A percentile compares a stretch with the other conserved stretches of the same genome.
These are phyloP conservation scores for Fusarium sp. DNA, from an alignment of 2,329 filamentous ascomycete species.

Conservation along the genomic window DNA sequence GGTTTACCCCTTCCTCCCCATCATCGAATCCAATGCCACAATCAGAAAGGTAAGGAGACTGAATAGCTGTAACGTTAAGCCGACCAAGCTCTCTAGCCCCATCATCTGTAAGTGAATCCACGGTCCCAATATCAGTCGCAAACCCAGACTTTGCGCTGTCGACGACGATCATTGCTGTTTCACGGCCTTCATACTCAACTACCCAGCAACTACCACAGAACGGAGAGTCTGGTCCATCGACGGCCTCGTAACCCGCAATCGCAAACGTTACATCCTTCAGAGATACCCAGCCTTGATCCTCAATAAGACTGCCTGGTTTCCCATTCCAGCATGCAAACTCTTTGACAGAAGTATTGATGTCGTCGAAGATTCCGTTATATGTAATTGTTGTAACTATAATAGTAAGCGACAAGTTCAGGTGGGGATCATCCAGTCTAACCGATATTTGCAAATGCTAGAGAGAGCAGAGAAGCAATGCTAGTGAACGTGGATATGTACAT, in stretches of 20 bases:
- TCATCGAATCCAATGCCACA: accelerated
- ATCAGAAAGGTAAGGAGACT: not conserved
- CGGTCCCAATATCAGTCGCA: accelerated
- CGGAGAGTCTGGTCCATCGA: not conserved
- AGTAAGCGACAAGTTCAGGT: accelerated
- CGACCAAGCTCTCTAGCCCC: not conserved
- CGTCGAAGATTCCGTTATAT: not conserved
- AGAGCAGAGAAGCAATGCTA: not conserved
- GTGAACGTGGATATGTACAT: accelerated
- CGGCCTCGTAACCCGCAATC: accelerated
- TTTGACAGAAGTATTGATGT: not conserved
- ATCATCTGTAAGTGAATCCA: accelerated
- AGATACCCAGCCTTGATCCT: not conserved
- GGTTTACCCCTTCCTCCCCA: accelerated
- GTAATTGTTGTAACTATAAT: not conserved
- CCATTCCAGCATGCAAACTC: not conserved
- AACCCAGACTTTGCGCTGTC: not conserved
- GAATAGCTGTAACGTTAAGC: accelerated
- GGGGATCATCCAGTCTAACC: accelerated
- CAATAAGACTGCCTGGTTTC: accelerated
- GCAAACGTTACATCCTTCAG: accelerated
- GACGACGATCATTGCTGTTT: accelerated
- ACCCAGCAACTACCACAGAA: not conserved
- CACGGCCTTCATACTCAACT: accelerated
- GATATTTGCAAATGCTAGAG: accelerated